Base-by-base conservation (phyloP, 2,329 filamentous ascomycete species). In the Zymoseptoria pseudotritici region DNA sequence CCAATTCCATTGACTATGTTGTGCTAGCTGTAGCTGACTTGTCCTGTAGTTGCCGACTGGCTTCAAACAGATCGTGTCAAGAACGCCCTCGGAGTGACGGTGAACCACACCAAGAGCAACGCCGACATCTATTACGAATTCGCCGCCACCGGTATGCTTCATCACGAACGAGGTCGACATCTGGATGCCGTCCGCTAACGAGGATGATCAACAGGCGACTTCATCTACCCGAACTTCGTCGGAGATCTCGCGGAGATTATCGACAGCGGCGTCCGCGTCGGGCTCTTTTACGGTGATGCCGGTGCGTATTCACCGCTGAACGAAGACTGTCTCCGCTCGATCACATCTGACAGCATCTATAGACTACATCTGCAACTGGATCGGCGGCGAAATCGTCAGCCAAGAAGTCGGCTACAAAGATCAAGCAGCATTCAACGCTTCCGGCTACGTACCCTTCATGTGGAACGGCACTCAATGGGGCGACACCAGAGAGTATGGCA, bases 161-260 rank as follows among this genome's bases (percentile, higher is more conserved):
- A 42, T 42, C 6, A 10, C 11, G 17, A 17, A 17, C 24, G 24
- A 8, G 3, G 5, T 26, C 24, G 24, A 8, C 6, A 7, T 26
- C 24, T 8, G 7, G 24, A 26, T 26, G 24, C 7, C 24, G 4
- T 26, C 36, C 36, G 6, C 36, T 42, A 10, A 42, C 13, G 11
- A 42, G 4, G 36, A 3, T 3, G 3, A 22, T 24, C 8, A 5
- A 53, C 10, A 19, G 61, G 81, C 49, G 87, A 89, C 71, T 85
- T 84, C 63, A 82, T 86, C 56, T 86, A 85, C 67, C 82, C 82
- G 17, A 83, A 83, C 64, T 82, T 86, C 67, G 76, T 73, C 20
- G 64, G 69, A 22, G 75, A 78, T 59, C 60, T 77, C 10, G 73
- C 76, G 59, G 64, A 69, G 73, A 79, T 62, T 78, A 70, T 78